Percentiles rank a stretch among this genome's conserved stretches.
Evolutionary conservation across 768 basidiomycete species (phyloP).

Genomic region (Candolleomyces eurysporus): DNA sequence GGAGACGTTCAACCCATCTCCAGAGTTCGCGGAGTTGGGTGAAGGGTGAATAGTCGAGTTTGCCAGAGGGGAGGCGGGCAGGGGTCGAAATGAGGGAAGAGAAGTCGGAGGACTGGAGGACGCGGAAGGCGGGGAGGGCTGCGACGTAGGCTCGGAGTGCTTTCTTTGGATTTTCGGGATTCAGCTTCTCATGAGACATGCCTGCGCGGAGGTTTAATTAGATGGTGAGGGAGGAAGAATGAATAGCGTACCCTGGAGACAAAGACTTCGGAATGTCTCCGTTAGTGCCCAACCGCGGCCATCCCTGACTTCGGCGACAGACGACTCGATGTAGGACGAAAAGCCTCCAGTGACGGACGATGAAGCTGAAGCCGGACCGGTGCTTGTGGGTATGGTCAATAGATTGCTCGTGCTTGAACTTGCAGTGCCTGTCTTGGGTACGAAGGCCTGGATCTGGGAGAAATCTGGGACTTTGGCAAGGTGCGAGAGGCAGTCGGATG

Average conservation of each 20-base stretch:
- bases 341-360: conserved; percentile 50
- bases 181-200: conserved; percentile 69
- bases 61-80: conserved; percentile 23
- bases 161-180: conserved; percentile 41
- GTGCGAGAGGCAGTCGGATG: conserved; percentile 59
- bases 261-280: conserved; percentile 73
- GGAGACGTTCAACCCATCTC: conserved; percentile 78
- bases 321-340: conserved; percentile 37
- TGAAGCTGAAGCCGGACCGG: conserved; percentile 38
- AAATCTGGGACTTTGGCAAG: conserved; percentile 56
- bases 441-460: conserved; percentile 50
- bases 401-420: conserved; percentile 31
- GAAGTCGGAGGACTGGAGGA: conserved; percentile 44
- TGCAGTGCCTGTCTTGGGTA: conserved; percentile 41
- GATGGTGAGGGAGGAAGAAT: neutral
- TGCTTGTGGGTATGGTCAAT: conserved; percentile 25
- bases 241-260: conserved; percentile 63
- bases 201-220: conserved; percentile 41
- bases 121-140: conserved; percentile 53
- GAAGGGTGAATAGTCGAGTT: conserved; percentile 55
- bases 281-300: conserved; percentile 70
- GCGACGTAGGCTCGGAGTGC: conserved; percentile 59
- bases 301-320: conserved; percentile 57
- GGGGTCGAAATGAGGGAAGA: conserved; percentile 25
- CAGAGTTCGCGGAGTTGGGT: conserved; percentile 76